phyloP scores from a whole-genome alignment of 371 early-diverging fungal genomes.

The Mortierella sp. region DNA sequence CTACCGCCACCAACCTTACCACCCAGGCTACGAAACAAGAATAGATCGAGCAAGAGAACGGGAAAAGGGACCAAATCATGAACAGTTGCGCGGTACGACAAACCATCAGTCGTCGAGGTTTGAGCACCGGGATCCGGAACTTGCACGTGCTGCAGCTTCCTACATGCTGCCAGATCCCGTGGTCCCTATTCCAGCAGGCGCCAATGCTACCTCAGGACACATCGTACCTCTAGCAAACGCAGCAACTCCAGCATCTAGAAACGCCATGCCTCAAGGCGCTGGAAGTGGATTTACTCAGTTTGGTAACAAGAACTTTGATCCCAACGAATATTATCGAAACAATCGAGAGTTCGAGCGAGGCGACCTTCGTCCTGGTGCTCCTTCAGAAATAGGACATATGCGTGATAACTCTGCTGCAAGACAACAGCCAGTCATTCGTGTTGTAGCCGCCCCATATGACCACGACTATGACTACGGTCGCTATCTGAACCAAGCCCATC shows the following conservation, averaged over 20 bases:
- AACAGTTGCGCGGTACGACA: not conserved
- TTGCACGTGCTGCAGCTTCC: constrained; percentile 17
- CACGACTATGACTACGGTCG: not conserved
- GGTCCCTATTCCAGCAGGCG: constrained; percentile 7
- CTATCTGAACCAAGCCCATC: not conserved
- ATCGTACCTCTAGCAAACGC: not conserved
- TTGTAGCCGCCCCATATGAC: not conserved
- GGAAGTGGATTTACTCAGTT: constrained; percentile 9
- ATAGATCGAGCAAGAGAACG: not conserved
- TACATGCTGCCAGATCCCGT: constrained; percentile 14
- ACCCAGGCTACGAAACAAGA: not conserved
- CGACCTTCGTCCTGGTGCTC: not conserved
- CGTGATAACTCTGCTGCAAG: not conserved
- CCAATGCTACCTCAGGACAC: not conserved
- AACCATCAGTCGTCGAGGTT: constrained; percentile 4
- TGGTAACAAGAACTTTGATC: constrained; percentile 20
- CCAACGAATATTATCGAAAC: constrained; percentile 2
- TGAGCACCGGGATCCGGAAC: constrained; percentile 24
- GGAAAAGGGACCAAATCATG: constrained; percentile 2
- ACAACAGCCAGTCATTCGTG: not conserved
- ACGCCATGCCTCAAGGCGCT: not conserved
- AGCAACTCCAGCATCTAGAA: not conserved
- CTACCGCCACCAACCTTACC: constrained; percentile 9
- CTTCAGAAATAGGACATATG: not conserved
- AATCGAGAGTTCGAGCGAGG: constrained; percentile 1